Evolutionary conservation across 1,139 yeast species (phyloP), one percentile per base, ranked within the genome.

Genomic region (Debaryomyces fabryi): DNA sequence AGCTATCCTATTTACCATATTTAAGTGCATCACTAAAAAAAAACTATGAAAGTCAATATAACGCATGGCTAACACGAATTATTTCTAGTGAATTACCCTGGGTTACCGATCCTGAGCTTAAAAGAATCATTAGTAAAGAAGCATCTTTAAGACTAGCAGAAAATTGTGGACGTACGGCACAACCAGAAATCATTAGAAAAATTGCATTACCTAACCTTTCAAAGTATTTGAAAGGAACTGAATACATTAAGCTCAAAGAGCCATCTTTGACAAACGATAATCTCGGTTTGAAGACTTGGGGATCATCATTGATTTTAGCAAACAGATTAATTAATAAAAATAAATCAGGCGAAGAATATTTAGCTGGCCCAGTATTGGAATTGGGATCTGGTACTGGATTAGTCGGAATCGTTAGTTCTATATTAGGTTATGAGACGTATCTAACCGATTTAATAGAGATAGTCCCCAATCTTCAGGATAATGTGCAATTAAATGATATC

Each of bases 221-320:
- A 1, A 52, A 51, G 5, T 53, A 53, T 18, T 42, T 53, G 15
- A 24, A 48, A 1, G 49, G 48, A 9, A 46, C 46, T n/a, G 54
- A 54, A 2, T 60, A 57, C 16, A 76, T 88, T 0, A 56, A 62
- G 23, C 66, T 93, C 30, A 77, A 78, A 50, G 99, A 93, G 62
- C 98, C 98, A 0, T 83, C 96, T 0, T 69, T 93, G 52, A 89
- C 97, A 0, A 82, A 83, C 44, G 99, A 93, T 64, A 88, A 87
- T 53, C 69, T 93, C 29, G 99, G 99, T 0, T 76, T 90, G 62
- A 91, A 92, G 56, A 93, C 99, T 0, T 93, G 99, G 99, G 99
- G 98, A 0, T 87, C 97, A 0, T 83, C 97, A 0, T 69, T 88
- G 29, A 76, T 89, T 2, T 69, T 93, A 18, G 78, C 95, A 1